Evolutionary conservation across 129 eudicot species (phyloP), one percentile per base, ranked within the genome.

Genomic region (Tagetes patula): DNA sequence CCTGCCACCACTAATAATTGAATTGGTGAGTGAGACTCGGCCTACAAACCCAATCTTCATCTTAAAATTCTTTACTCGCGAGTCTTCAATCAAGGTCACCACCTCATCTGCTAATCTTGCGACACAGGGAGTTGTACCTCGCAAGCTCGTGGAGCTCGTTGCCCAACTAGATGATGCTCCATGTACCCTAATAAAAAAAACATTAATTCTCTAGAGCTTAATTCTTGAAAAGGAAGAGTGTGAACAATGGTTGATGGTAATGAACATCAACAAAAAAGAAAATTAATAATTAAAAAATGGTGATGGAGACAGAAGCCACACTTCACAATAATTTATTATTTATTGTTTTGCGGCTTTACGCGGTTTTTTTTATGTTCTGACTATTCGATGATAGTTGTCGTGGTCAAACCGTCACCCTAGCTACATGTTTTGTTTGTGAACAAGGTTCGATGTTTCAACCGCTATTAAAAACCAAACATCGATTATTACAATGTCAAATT

Each of bases 321-420:
- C 6, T 33, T 59, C 2, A 12, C 40, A 33, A 32, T 59, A 32
- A 58, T 32, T 32, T 61, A 11, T 36, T 11, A 38, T 61, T 61
- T 61, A 12, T 5, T 61, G 30, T 61, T 61, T 60, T 60, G 42
- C 66, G 66, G 66, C 66, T 60, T 60, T 11, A 43, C 45, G 67
- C 42, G 67, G 27, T 20, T 61, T 61, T 61, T 61, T 36, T 42
- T 34, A 11, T 13, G 67, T 61, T 61, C 12, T 36, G 67, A 61
- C 67, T 61, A 11, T 61, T 61, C 7, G 67, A 59, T 37, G 8
- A 2, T 61, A 34, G 31, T 61, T 61, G 67, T 34, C 45, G 7
- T 34, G 45, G 67, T 36, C 67, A 61, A 61, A 61, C 7, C 34
- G 65, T 34, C 67, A 34, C 2, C 67, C 47, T 43, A 20, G 27